Percentiles rank a stretch among this genome's conserved stretches.
Evolutionary conservation across 1,139 yeast genomes (phyloP).

Genomic region (Candida sp.): DNA sequence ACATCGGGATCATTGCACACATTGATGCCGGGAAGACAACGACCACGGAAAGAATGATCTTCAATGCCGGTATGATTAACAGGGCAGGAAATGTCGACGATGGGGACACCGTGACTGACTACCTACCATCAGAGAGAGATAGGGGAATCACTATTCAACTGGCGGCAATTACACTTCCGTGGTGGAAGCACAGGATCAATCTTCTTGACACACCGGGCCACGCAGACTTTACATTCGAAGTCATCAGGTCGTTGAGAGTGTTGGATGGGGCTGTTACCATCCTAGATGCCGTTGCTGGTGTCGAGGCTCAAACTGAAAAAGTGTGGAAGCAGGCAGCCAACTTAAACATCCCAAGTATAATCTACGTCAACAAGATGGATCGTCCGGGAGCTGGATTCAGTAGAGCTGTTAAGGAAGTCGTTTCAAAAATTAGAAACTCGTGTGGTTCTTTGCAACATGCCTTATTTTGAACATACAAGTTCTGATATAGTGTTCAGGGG

Average conservation of each 20-base stretch:
- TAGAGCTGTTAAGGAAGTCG: slow-evolving; percentile 84
- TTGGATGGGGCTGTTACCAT: slow-evolving; percentile 94
- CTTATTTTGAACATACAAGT: slow-evolving; percentile 56
- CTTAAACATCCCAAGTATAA: slow-evolving; percentile 70
- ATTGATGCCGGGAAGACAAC: slow-evolving; percentile 94
- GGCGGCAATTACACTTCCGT: slow-evolving; percentile 92
- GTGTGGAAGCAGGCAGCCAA: slow-evolving; percentile 91
- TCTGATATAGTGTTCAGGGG: slow-evolving; percentile 65
- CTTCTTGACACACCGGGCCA: slow-evolving; percentile 98
- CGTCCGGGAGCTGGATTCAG: slow-evolving; percentile 95
- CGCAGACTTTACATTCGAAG: slow-evolving; percentile 97
- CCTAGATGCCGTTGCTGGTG: slow-evolving; percentile 97
- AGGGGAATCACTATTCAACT: slow-evolving; percentile 97
- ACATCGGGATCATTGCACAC: slow-evolving; percentile 85
- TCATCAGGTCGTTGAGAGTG: slow-evolving; percentile 84
- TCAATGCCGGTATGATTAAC: slow-evolving; percentile 79
- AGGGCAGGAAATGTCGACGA: slow-evolving; percentile 94
- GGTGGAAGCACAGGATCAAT: slow-evolving; percentile 81
- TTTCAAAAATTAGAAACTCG: slow-evolving; percentile 78
- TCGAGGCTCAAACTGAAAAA: slow-evolving; percentile 97
- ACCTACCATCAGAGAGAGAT: slow-evolving; percentile 85
- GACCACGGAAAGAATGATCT: slow-evolving; percentile 91
- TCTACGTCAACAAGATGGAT: slow-evolving; percentile 95
- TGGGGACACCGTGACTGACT: slow-evolving; percentile 97
- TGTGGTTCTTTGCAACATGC: slow-evolving; percentile 79